Conservation (phyloP, 352 stramenopile genomes). For the Globisporangium nunn region DNA sequence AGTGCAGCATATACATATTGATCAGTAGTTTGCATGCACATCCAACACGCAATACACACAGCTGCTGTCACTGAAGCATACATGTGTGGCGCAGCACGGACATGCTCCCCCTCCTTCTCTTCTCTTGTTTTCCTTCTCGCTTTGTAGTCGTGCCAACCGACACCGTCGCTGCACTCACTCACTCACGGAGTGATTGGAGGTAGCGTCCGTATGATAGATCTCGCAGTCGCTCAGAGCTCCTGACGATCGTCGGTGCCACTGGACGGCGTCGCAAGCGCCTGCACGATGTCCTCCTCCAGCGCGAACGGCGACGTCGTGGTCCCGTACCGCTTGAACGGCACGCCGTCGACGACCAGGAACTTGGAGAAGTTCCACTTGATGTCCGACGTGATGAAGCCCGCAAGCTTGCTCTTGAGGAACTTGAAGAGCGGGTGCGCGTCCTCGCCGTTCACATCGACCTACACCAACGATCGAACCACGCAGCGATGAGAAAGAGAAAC, state of each 20-base stretch:
- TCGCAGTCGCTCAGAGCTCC: constrained; percentile 5
- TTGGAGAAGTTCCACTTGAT: constrained; percentile 90
- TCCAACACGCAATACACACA: too few species aligned
- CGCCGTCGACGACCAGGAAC: constrained; percentile 73
- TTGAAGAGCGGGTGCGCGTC: constrained; percentile 85
- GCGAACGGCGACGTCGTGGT: constrained; percentile 52
- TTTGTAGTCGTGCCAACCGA: too few species aligned
- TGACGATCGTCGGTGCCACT: neutral
- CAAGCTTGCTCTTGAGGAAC: constrained; percentile 78
- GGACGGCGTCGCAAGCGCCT: constrained; percentile 21
- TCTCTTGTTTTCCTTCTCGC: neutral
- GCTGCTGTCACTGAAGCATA: too few species aligned
- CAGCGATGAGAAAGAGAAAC: too few species aligned
- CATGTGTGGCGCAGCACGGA: too few species aligned
- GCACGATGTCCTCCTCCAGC: constrained; percentile 61
- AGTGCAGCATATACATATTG: too few species aligned
- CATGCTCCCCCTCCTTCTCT: too few species aligned
- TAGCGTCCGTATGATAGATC: too few species aligned
- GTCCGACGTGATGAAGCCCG: constrained; percentile 58
- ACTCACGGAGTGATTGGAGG: too few species aligned
- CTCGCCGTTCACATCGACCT: constrained; percentile 93
- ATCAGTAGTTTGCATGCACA: too few species aligned
- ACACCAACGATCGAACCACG: neutral
- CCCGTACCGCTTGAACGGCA: constrained; percentile 62
- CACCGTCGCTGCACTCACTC: too few species aligned